These are phyloP conservation scores for Solanum hybrid DNA, from an alignment of 305 asterid genomes.

Conservation along the genomic window DNA sequence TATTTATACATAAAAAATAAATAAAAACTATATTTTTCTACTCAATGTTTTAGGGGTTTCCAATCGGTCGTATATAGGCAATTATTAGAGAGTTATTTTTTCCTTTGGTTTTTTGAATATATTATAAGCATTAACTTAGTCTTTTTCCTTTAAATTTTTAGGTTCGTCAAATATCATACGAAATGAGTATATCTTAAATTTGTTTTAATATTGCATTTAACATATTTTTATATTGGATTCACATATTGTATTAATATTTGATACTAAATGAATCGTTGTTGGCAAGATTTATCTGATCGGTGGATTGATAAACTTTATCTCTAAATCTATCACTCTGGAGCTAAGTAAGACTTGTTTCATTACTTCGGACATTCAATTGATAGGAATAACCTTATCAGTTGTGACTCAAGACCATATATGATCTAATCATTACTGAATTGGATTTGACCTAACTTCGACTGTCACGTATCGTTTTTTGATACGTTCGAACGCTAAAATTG, in stretches of 20 bases:
- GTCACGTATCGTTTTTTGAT: rapidly evolving
- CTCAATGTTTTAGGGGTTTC: background rate
- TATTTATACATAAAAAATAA: background rate
- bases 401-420: background rate
- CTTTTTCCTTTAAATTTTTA: background rate
- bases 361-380: background rate
- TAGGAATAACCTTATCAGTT: background rate
- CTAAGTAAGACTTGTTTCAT: background rate
- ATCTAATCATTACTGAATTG: background rate
- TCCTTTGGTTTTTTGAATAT: background rate
- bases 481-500: background rate
- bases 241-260: background rate
- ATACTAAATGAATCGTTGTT: background rate
- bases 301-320: background rate
- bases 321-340: background rate
- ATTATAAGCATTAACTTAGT: background rate
- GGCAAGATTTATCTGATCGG: rapidly evolving
- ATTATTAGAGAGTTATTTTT: background rate
- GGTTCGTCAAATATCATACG: background rate
- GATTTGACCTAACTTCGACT: background rate
- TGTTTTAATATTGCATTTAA: background rate
- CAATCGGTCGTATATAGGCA: background rate
- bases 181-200: background rate
- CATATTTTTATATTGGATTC: background rate
- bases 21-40: background rate